Evolutionary conservation across 148 eudicot genomes (phyloP), one percentile per base, ranked within the genome.

Genomic region (Fagopyrum homotropicum): DNA sequence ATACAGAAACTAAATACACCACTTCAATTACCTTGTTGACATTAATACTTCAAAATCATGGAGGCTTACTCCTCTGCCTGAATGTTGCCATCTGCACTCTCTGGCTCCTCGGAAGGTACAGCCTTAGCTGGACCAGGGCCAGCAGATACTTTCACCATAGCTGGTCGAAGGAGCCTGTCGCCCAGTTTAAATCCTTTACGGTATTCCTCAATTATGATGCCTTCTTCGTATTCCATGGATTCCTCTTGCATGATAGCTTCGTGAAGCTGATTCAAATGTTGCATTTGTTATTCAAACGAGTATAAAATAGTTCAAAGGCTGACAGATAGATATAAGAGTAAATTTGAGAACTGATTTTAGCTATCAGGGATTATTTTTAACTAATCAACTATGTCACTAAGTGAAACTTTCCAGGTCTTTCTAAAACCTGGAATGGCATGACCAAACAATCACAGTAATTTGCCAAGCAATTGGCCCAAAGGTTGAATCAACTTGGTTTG

Each of bases 181-280:
- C 96, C 93, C 55, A 90, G 86, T 79, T 81, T 81, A 82, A 89
- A 90, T 47, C 98, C 96, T 78, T 89, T 89, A 11, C 91, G 82
- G 55, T 79, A 93, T 76, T 93, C 89, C 78, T 89, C 90, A 51
- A 90, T 75, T 69, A 93, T 52, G 64, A 93, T 4, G 22, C 87
- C 91, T 57, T 90, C 93, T 30, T 86, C 96, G 60, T 84, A 87
- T 80, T 88, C 88, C 45, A 84, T 78, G 15, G 96, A 93, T 19
- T 89, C 93, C 79, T 88, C 97, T 9, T 89, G 87, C 97, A 90
- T 92, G 74, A 93, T 93, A 64, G 98, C 98, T 85, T 93, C 96
- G 69, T 89, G 98, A 80, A 90, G 88, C 98, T 93, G 86, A 86
- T 73, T 19, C 57, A 56, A 77, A 5, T 61, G 68, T 61, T 61